phyloP scores from a whole-genome alignment of 768 basidiomycete genomes.

The Boletus fagicola region DNA sequence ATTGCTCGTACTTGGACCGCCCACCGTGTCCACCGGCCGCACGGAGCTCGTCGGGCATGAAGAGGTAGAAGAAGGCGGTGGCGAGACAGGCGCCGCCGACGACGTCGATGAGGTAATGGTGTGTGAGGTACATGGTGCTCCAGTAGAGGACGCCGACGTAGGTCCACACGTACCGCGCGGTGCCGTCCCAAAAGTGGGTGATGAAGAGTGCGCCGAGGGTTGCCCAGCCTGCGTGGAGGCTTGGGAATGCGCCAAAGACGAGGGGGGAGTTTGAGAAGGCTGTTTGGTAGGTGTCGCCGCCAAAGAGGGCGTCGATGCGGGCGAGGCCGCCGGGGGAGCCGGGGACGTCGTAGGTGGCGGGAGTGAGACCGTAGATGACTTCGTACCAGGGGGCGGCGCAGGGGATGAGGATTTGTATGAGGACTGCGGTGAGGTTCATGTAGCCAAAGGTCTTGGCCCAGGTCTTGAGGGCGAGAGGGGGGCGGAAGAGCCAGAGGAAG shows the following conservation, averaged over 20 bases:
- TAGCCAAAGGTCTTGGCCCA: conserved; percentile 91
- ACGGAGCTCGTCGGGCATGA: conserved; percentile 79
- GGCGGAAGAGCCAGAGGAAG: conserved; percentile 86
- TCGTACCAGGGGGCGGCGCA: conserved; percentile 99
- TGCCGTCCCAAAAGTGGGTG: conserved; percentile 89
- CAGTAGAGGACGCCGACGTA: conserved; percentile 90
- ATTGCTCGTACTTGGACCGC: conserved; percentile 67
- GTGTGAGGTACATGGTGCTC: conserved; percentile 98
- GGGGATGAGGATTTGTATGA: conserved; percentile 85
- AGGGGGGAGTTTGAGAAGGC: conserved; percentile 86
- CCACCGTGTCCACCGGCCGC: conserved; percentile 43
- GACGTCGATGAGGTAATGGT: conserved; percentile 98
- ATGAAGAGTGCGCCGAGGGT: conserved; percentile 93
- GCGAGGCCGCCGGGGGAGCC: conserved; percentile 93
- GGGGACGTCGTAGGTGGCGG: conserved; percentile 87
- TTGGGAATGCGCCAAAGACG: conserved; percentile 96
- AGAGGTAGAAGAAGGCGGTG: conserved; percentile 81
- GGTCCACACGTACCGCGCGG: conserved; percentile 65
- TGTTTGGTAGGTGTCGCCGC: conserved; percentile 68
- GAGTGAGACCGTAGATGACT: conserved; percentile 92
- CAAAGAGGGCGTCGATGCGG: conserved; percentile 88
- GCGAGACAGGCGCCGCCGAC: conserved; percentile 92
- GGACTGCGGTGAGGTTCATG: conserved; percentile 86
- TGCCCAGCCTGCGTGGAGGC: conserved; percentile 85
- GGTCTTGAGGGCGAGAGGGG: conserved; percentile 73